Base-by-base conservation (phyloP, 352 stramenopile species). In the Phytophthora parvispora region DNA sequence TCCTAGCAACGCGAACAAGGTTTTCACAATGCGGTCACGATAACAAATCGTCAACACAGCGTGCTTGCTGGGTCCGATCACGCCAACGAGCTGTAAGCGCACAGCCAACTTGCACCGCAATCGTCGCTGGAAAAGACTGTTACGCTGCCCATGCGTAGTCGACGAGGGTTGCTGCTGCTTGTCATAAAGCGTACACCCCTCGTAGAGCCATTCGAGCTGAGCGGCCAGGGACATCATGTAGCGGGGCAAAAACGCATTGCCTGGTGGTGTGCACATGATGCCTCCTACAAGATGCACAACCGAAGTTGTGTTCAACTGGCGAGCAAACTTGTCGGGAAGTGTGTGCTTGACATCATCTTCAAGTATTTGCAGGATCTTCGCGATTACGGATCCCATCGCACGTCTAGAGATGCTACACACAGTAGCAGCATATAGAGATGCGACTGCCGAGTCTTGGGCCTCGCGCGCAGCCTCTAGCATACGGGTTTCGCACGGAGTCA, bases 151-250 rank as follows among this genome's bases (percentile, higher is more conserved):
- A 43, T 59, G 64, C 13, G 74, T 60, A 20, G 25, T 9, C 18
- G 63, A 60, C 16, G 38, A 9, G 8, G 59, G 54, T 28, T 58
- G 22, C 6, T 49, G 64, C 45, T 81, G 72, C 57, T 77, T 68
- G 51, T 93, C 85, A 53, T 82, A 89, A 10, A 84, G 66, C 5
- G 60, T 73, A 63, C 84, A 92, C 5, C 77, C 84, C 28, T 93
- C 83, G 29, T 87, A 90, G 0, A 97, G 68, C 72, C 67, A 90
- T 63, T 95, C 89, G 9, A 95, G 58, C 58, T 97, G 89, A 36
- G 70, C 64, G 9, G 85, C 86, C n/a, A 97, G 59, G 7, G 89
- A 97, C 82, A 94, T 94, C 79, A 97, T 92, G 77, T 94, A 95
- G n/a, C 86, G 83, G 15, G 86, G 87, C 50, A 97, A 64, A 66